Conservation (phyloP, 805 yeast species). For the Lipomyces oligophaga region DNA sequence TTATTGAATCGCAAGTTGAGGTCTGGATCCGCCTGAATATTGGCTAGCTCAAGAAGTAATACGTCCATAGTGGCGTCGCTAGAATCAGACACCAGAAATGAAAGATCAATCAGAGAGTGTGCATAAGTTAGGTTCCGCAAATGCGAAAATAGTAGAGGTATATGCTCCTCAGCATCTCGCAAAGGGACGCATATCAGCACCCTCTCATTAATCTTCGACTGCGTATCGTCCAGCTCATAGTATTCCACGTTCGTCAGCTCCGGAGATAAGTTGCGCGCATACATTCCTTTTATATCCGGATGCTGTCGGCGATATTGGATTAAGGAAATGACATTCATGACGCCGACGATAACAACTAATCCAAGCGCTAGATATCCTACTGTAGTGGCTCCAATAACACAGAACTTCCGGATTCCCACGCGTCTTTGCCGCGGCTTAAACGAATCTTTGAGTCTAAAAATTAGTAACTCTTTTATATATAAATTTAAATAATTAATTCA, state of each 20-base stretch:
- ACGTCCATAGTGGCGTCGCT: constrained; percentile 75
- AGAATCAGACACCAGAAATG: constrained; percentile 85
- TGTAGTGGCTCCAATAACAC: too few relatives aligned
- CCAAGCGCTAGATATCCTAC: too few relatives aligned
- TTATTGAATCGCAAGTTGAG: constrained; percentile 67
- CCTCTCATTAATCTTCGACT: constrained; percentile 58
- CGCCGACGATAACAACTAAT: too few relatives aligned
- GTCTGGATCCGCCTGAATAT: constrained; percentile 52
- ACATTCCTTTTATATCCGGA: too few relatives aligned
- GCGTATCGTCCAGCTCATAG: constrained; percentile 19
- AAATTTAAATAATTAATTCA: too few relatives aligned
- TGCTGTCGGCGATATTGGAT: too few relatives aligned
- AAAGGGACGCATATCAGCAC: constrained; percentile 83
- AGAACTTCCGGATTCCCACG: too few relatives aligned
- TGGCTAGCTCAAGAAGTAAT: constrained; percentile 50
- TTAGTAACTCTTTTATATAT: too few relatives aligned
- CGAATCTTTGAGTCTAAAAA: too few relatives aligned
- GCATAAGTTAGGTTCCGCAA: constrained; percentile 60
- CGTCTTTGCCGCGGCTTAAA: too few relatives aligned
- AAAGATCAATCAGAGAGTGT: constrained; percentile 70
- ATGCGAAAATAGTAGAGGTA: constrained; percentile 84
- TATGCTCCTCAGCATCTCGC: constrained; percentile 86
- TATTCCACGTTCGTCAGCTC: constrained; percentile 1
- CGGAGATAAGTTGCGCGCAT: too few relatives aligned
- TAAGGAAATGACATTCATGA: too few relatives aligned